Evolutionary conservation across 2,329 filamentous ascomycete genomes (phyloP).

Genomic region (Neonectria hederae): DNA sequence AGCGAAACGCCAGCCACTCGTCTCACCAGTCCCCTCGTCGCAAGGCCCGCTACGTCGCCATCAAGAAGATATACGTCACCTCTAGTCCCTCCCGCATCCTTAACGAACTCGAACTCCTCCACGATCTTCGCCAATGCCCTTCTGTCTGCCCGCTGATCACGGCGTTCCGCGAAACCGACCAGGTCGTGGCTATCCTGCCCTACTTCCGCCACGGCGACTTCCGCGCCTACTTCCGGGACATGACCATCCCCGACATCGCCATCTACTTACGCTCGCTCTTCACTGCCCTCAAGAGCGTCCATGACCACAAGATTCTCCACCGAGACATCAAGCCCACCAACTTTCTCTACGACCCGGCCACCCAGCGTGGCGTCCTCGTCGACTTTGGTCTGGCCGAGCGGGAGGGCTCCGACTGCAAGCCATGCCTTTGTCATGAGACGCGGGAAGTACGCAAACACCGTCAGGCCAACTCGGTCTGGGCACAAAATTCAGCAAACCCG

Average conservation of each 20-base stretch:
- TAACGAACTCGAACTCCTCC: constrained; percentile 93
- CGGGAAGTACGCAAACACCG: constrained; percentile 68
- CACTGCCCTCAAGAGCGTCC: constrained; percentile 83
- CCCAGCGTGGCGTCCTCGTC: constrained; percentile 88
- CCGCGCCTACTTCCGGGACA: constrained; percentile 90
- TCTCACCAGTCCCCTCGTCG: constrained; percentile 46
- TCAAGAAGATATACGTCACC: constrained; percentile 99
- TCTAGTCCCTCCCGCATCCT: constrained; percentile 92
- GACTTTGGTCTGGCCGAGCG: constrained; percentile 97
- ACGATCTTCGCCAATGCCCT: constrained; percentile 83
- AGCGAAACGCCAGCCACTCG: constrained; percentile 53
- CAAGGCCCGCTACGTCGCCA: constrained; percentile 81
- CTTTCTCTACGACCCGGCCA: constrained; percentile 88
- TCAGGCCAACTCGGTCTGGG: constrained; percentile 67
- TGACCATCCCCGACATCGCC: constrained; percentile 86
- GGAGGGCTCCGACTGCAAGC: constrained; percentile 78
- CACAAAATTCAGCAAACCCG: constrained; percentile 58
- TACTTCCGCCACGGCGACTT: constrained; percentile 98
- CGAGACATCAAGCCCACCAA: constrained; percentile 98
- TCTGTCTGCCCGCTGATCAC: constrained; percentile 96
- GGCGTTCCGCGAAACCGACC: constrained; percentile 92
- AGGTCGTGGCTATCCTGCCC: constrained; percentile 92
- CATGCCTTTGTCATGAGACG: constrained; percentile 81
- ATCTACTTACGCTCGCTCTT: constrained; percentile 92
- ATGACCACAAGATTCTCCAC: constrained; percentile 86